These are phyloP conservation scores for Xerocomus nothofagi DNA, from an alignment of 1,284 basidiomycete species.

Conservation along the genomic window DNA sequence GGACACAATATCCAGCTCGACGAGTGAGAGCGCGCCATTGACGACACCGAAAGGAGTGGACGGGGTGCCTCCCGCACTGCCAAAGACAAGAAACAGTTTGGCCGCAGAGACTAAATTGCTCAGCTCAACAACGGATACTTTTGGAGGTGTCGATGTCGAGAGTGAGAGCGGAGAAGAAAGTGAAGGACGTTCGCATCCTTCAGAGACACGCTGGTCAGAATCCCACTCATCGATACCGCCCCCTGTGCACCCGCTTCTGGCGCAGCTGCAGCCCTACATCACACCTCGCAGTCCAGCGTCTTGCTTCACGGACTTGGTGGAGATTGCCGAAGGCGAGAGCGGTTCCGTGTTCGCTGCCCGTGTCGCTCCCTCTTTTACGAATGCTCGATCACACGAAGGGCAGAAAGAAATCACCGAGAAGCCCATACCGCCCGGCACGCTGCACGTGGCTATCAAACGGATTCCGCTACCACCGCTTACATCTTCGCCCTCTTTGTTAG, in stretches of 20 bases:
- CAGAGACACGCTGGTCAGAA: slow-evolving; percentile 35
- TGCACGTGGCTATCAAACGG: slow-evolving; percentile 70
- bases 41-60: slow-evolving; percentile 22
- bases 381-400: slow-evolving; percentile 11
- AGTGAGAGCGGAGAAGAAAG: slow-evolving; percentile 7
- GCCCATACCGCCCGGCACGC: slow-evolving; percentile 27
- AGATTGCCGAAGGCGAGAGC: slow-evolving; percentile 78
- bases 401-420: slow-evolving; percentile 23
- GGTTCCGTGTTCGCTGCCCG: slow-evolving; percentile 70
- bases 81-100: slow-evolving; percentile 18
- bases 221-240: background rate
- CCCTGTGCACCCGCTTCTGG: slow-evolving; percentile 43
- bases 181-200: background rate
- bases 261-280: slow-evolving; percentile 63
- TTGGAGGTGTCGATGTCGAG: slow-evolving; percentile 36
- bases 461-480: slow-evolving; percentile 55
- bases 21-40: slow-evolving; percentile 22
- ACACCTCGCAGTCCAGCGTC: slow-evolving; percentile 61
- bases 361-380: slow-evolving; percentile 42
- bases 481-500: slow-evolving; percentile 10
- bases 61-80: background rate
- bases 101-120: slow-evolving; percentile 30
- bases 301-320: slow-evolving; percentile 62
- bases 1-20: slow-evolving; percentile 24
- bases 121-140: slow-evolving; percentile 39